Evolutionary conservation across 352 stramenopile species (phyloP), one percentile per base, ranked within the genome.

Genomic region (Pythium apleroticum): DNA sequence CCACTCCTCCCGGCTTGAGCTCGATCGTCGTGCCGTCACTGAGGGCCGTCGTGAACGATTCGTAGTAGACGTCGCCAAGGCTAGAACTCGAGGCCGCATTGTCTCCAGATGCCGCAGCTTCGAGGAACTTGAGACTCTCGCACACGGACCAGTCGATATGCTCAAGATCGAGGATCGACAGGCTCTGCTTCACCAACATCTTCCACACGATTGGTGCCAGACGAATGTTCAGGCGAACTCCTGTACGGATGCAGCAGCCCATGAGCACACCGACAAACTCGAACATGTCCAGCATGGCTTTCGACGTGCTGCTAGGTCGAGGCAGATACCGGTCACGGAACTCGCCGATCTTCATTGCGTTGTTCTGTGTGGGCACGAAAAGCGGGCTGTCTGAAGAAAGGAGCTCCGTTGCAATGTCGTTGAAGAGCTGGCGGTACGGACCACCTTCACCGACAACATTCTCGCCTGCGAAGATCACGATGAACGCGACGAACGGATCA

Each of bases 401-500:
- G n/a, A 90, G 60, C 60, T 93, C 85, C 24, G 77, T 79, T 3
- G 82, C 74, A 37, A 93, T 80, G 54, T 93, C 85, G 52, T 90
- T 89, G 52, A 93, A 93, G 11, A 93, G 65, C 60, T 93, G 85
- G 3, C 85, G 79, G 48, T 93, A 93, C 6, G 85, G 85, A 0
- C 85, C 85, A 53, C 85, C 83, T 61, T 93, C 85, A 3, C 85
- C 85, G 9, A 93, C 85, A 4, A 93, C 85, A 20, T 93, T 89
- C 71, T 93, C 85, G 17, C 85, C 83, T 10, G 76, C 65, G 54
- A 93, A 93, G 9, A 88, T 73, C 14, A 91, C 85, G 35, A 89
- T 89, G 68, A 93, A 93, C 24, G 85, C 78, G 17, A 93, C 81
- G 49, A 93, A 93, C 27, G 85, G 85, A 52, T 93, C 85, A 46